These are phyloP conservation scores for Xylariales sp. DNA, from an alignment of 2,329 filamentous ascomycete species.

Conservation along the genomic window DNA sequence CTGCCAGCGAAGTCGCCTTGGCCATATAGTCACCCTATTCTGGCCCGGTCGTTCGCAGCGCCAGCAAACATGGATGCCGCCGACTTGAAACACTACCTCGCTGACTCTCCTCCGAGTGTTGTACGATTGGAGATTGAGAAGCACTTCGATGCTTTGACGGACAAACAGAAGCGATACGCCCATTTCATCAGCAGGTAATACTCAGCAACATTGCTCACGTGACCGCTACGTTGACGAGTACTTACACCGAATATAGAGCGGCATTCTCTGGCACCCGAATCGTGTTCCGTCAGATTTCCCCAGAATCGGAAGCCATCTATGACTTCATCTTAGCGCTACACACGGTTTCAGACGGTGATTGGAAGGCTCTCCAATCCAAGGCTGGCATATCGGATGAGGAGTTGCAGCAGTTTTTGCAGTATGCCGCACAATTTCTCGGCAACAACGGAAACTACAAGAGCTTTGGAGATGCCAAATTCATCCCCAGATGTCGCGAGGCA, in stretches of 20 bases:
- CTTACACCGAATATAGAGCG: conserved; percentile 45
- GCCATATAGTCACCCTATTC: background rate
- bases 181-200: conserved; percentile 78
- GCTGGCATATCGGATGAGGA: conserved; percentile 61
- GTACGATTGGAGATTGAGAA: conserved; percentile 87
- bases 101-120: conserved; percentile 83
- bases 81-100: conserved; percentile 73
- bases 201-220: background rate
- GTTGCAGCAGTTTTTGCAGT: conserved; percentile 67
- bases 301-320: conserved; percentile 76
- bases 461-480: conserved; percentile 80
- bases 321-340: conserved; percentile 74
- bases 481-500: conserved; percentile 64
- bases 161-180: conserved; percentile 82
- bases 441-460: conserved; percentile 85
- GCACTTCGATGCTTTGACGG: conserved; percentile 75
- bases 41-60: conserved; percentile 10
- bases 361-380: conserved; percentile 61
- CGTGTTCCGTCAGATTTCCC: conserved; percentile 75
- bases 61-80: conserved; percentile 50
- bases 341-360: conserved; percentile 62
- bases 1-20: background rate
- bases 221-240: background rate
- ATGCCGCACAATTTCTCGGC: conserved; percentile 72
- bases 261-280: conserved; percentile 73